Evolutionary conservation across 2,329 filamentous ascomycete species (phyloP), one percentile per base, ranked within the genome.

Genomic region (Scortechinia acanthostroma): DNA sequence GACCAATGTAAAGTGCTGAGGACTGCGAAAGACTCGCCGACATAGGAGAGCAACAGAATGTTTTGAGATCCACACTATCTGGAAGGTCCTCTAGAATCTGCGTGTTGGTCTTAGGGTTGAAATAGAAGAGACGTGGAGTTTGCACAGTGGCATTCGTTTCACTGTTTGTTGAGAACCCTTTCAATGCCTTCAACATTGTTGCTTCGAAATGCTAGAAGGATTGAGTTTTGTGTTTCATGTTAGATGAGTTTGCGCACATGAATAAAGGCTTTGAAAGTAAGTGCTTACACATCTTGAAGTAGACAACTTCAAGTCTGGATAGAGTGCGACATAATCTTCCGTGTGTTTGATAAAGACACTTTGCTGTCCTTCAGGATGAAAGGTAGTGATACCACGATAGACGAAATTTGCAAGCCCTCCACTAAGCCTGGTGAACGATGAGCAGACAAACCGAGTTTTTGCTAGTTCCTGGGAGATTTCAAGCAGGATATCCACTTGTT

Each of bases 321-420:
- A 65, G 2, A 61, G 63, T 10, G 74, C 72, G 21, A 76, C 53
- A 49, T 69, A 78, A 21, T 56, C 65, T 53, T 80, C 70, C 2
- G 73, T 70, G 46, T 81, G 76, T 52, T 82, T 82, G 44, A 81
- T 57, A 14, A 76, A 63, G 5, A 81, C 68, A 1, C 74, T 69
- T 14, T 68, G 4, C 70, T 70, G 52, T 74, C 66, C 3, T 61
- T 45, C 2, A 73, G 61, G 56, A 13, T 53, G 45, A 2, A 80
- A 65, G n/a, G n/a, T n/a, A n/a, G n/a, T n/a, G 4, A 49, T 58
- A 16, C 68, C 76, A 40, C 66, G 69, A 56, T 76, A 81, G 46
- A 77, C 72, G 51, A 76, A 81, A 53, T 81, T 82, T 42, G 69
- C 71, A 1, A 66, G 74, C 23, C 77, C 77, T 2, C 77, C 77